A percentile compares a stretch with the other conserved stretches of the same genome.
Conservation (phyloP, 805 yeast species). For the Kazachstania viticola region DNA sequence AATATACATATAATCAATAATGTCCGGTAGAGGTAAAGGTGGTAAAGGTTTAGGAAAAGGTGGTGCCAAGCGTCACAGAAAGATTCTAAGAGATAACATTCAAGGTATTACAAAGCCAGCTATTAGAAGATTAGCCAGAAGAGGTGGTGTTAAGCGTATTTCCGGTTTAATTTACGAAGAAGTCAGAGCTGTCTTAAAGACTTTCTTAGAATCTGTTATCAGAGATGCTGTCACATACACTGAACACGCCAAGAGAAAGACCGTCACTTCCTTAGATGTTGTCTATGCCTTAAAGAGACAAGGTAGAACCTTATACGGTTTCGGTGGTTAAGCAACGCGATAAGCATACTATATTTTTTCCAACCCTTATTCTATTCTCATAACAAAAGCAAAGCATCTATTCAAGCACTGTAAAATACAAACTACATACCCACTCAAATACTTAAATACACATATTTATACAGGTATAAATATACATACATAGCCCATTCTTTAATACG, state of each 20-base stretch:
- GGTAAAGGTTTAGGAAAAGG: constrained; percentile 99
- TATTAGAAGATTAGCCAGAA: constrained; percentile 98
- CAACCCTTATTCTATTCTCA: too few relatives aligned
- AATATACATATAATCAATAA: constrained; percentile 26
- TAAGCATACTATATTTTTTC: too few relatives aligned
- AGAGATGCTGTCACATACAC: constrained; percentile 99
- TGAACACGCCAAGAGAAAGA: constrained; percentile 99
- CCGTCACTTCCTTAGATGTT: constrained; percentile 96
- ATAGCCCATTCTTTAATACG: too few relatives aligned
- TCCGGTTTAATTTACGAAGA: constrained; percentile 97
- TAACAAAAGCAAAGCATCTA: too few relatives aligned
- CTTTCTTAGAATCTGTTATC: constrained; percentile 93
- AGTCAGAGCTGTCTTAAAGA: constrained; percentile 91
- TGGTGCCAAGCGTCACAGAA: constrained; percentile 99
- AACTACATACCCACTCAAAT: too few relatives aligned
- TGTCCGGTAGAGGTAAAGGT: constrained; percentile 99
- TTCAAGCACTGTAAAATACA: too few relatives aligned
- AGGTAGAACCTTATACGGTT: constrained; percentile 99
- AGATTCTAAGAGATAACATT: constrained; percentile 96
- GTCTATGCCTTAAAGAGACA: constrained; percentile 99
- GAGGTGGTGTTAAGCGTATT: constrained; percentile 99
- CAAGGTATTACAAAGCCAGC: constrained; percentile 99
- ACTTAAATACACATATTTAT: too few relatives aligned
- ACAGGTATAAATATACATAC: too few relatives aligned
- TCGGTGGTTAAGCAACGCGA: constrained; percentile 98